Evolutionary conservation across 495 filamentous ascomycete species (phyloP).

Genomic region (Xylaria acuta): DNA sequence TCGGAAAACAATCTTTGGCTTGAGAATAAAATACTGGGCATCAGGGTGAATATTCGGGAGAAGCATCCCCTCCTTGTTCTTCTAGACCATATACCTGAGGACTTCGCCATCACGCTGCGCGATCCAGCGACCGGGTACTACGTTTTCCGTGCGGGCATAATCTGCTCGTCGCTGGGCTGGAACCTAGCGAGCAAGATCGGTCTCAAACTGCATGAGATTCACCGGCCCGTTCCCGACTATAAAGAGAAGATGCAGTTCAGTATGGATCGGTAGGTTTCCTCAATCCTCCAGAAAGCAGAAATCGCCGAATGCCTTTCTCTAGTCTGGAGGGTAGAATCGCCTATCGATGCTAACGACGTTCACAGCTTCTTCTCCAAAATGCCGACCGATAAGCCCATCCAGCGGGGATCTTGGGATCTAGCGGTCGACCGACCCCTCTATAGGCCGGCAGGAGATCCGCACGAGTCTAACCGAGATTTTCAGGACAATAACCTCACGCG

Average conservation of each 20-base stretch:
- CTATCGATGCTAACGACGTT: background rate
- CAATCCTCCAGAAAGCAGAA: too few relatives aligned
- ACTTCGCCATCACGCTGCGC: slow-evolving; percentile 82
- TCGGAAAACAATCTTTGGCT: slow-evolving; percentile 64
- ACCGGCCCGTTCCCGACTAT: slow-evolving; percentile 81
- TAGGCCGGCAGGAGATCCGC: slow-evolving; percentile 76
- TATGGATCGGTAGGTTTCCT: slow-evolving; percentile 73
- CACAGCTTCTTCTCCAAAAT: slow-evolving; percentile 77
- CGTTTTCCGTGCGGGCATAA: slow-evolving; percentile 76
- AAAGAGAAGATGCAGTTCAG: slow-evolving; percentile 89
- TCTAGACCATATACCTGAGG: slow-evolving; percentile 85
- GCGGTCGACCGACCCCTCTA: slow-evolving; percentile 80
- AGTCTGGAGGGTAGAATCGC: background rate
- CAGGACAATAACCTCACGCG: slow-evolving; percentile 64
- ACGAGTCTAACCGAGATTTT: slow-evolving; percentile 60
- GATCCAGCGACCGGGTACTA: slow-evolving; percentile 76
- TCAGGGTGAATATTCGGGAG: slow-evolving; percentile 64
- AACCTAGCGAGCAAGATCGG: slow-evolving; percentile 79
- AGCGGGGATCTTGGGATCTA: slow-evolving; percentile 87
- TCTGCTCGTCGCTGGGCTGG: slow-evolving; percentile 85
- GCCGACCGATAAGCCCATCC: slow-evolving; percentile 76
- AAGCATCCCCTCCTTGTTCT: slow-evolving; percentile 74
- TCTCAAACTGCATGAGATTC: slow-evolving; percentile 74
- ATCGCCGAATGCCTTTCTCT: background rate
- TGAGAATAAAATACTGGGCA: slow-evolving; percentile 73